Percentiles rank a stretch among this genome's conserved stretches.
These are phyloP conservation scores for thale cress (Arabidopsis thaliana) DNA, from an alignment of 345 rosid species.

Conservation along the genomic window DNA sequence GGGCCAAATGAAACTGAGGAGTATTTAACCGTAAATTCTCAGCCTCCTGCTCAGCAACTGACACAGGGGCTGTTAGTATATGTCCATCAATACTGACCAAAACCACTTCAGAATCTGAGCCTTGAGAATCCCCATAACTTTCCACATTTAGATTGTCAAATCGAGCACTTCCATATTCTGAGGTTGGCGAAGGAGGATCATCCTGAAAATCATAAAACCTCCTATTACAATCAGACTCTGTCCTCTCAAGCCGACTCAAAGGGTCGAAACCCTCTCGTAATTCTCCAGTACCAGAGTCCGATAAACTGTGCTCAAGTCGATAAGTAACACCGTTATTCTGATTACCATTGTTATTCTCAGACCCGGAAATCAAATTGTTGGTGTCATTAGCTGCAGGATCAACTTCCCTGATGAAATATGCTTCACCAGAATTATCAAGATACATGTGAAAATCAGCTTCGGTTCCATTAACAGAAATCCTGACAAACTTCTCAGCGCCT, in stretches of 20 bases:
- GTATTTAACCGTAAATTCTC: constrained; percentile 62
- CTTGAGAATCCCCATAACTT: constrained; percentile 52
- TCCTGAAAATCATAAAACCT: constrained; percentile 80
- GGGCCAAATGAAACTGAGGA: constrained; percentile 87
- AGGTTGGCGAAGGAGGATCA: constrained; percentile 57
- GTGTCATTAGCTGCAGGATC: constrained; percentile 51
- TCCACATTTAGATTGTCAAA: constrained; percentile 59
- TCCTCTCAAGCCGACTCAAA: constrained; percentile 58
- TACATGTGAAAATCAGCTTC: constrained; percentile 88
- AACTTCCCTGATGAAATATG: constrained; percentile 78
- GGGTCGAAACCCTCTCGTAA: constrained; percentile 54
- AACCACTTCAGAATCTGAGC: constrained; percentile 69
- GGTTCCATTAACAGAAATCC: constrained; percentile 71
- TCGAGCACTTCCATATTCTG: constrained; percentile 62
- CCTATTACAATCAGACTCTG: constrained; percentile 70
- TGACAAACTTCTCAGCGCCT: constrained; percentile 83
- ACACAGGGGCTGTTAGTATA: constrained; percentile 79
- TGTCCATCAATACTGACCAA: constrained; percentile 90
- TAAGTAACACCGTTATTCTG: constrained; percentile 35
- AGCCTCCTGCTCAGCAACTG: constrained; percentile 63
- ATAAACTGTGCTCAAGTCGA: constrained; percentile 71
- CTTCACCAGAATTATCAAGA: constrained; percentile 94
- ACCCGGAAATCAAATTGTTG: constrained; percentile 27
- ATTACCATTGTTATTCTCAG: constrained; percentile 37
- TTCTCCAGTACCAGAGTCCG: constrained; percentile 58